Conservation (phyloP, 192 early-diverging fungal genomes). For the Umbelopsis ramanniana region DNA sequence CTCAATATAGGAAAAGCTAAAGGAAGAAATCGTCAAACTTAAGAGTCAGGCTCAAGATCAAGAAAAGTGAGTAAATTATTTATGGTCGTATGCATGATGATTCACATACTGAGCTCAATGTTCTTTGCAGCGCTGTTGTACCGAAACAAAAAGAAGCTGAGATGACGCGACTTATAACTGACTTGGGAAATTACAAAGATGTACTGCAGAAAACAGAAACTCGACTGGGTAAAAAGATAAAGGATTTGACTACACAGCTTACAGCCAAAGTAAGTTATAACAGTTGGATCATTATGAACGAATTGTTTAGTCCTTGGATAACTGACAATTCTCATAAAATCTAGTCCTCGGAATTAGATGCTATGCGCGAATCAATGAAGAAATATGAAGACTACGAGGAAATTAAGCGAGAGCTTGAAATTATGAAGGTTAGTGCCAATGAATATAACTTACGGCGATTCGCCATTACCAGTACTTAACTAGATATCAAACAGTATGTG, state of each 20-base stretch:
- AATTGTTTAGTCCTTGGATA: too few species aligned
- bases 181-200: slow-evolving; percentile 47
- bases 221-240: slow-evolving; percentile 41
- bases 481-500: slow-evolving; percentile 52
- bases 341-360: slow-evolving; percentile 63
- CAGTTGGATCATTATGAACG: too few species aligned
- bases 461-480: background rate
- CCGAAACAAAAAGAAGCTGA: slow-evolving; percentile 42
- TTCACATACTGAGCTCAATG: background rate
- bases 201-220: slow-evolving; percentile 48
- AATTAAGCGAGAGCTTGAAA: slow-evolving; percentile 83
- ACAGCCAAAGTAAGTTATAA: slow-evolving; percentile 33
- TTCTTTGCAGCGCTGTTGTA: background rate
- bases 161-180: slow-evolving; percentile 46
- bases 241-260: slow-evolving; percentile 50
- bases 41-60: slow-evolving; percentile 6
- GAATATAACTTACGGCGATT: background rate
- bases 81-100: background rate
- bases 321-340: background rate
- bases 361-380: slow-evolving; percentile 57
- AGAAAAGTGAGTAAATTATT: background rate
- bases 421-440: slow-evolving; percentile 65
- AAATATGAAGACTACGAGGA: slow-evolving; percentile 84
- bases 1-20: slow-evolving; percentile 41
- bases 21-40: slow-evolving; percentile 42